Evolutionary conservation across 495 filamentous ascomycete genomes (phyloP).

Genomic region (Amphirosellinia nigrospora): DNA sequence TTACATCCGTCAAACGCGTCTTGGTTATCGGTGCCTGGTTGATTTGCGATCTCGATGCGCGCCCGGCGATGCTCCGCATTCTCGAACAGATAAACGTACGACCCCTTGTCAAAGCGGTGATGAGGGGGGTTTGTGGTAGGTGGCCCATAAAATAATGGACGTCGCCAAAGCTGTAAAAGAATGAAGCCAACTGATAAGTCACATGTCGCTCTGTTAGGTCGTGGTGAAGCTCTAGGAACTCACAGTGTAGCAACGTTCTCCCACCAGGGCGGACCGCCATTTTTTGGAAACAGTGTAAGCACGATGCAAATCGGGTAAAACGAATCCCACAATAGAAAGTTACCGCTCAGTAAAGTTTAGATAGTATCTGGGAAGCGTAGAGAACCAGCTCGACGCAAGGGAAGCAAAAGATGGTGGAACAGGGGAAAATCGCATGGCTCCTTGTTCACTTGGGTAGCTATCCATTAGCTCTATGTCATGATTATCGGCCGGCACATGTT

Average conservation of each 20-base stretch:
- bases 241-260: constrained; percentile 81
- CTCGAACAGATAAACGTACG: constrained; percentile 87
- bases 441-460: constrained; percentile 11
- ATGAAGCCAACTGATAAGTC: not conserved
- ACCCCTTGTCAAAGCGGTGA: constrained; percentile 88
- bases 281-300: constrained; percentile 23
- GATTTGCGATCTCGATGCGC: constrained; percentile 85
- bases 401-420: constrained; percentile 19
- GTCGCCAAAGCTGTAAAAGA: constrained; percentile 75
- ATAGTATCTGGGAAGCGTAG: not conserved
- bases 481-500: not conserved
- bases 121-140: constrained; percentile 73
- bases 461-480: not conserved
- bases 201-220: not conserved
- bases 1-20: constrained; percentile 87
- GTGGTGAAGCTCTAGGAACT: constrained; percentile 45
- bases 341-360: not conserved
- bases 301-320: not conserved
- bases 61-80: constrained; percentile 70
- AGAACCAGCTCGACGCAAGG: constrained; percentile 26
- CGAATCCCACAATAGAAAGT: not conserved
- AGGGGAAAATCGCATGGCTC: not conserved
- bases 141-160: constrained; percentile 86
- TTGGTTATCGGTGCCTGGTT: constrained; percentile 83
- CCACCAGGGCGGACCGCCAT: constrained; percentile 84